Conservation (phyloP, 2,329 filamentous ascomycete genomes). For the Diplodia scrobiculata region DNA sequence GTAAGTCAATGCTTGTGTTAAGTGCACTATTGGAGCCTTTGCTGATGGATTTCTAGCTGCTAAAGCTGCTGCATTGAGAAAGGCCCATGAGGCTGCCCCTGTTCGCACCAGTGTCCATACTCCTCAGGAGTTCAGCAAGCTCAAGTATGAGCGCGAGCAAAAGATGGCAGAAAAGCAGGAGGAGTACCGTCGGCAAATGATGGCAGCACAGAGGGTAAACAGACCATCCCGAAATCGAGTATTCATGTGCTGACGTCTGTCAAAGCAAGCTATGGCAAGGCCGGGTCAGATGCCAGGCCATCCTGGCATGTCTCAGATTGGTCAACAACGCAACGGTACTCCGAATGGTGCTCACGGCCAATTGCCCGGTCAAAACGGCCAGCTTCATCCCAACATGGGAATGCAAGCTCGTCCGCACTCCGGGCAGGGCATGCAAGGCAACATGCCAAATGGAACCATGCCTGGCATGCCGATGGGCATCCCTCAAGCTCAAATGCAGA, state of each 20-base stretch:
- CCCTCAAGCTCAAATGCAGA: slow-evolving; percentile 70
- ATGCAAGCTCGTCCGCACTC: slow-evolving; percentile 43
- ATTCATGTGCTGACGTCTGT: slow-evolving; percentile 2
- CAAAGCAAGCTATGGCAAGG: slow-evolving; percentile 37
- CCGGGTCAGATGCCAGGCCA: slow-evolving; percentile 35
- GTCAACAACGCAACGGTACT: slow-evolving; percentile 48
- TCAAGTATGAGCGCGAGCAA: slow-evolving; percentile 85
- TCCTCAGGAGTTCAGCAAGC: slow-evolving; percentile 84
- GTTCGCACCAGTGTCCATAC: slow-evolving; percentile 66
- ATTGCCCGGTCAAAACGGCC: slow-evolving; percentile 37
- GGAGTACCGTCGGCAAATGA: slow-evolving; percentile 65
- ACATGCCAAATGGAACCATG: slow-evolving; percentile 53
- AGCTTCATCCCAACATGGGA: slow-evolving; percentile 34
- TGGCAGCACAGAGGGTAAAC: slow-evolving; percentile 56
- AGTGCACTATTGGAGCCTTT: slow-evolving; percentile 6
- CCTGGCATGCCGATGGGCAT: slow-evolving; percentile 59
- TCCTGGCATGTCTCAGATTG: slow-evolving; percentile 38
- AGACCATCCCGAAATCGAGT: neutral
- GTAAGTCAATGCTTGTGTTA: slow-evolving; percentile 41
- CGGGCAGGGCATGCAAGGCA: slow-evolving; percentile 51
- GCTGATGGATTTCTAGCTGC: slow-evolving; percentile 39
- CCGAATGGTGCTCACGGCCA: slow-evolving; percentile 42
- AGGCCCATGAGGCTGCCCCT: slow-evolving; percentile 70
- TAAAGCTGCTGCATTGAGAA: slow-evolving; percentile 75
- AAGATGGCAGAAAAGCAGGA: slow-evolving; percentile 60